phyloP scores from a whole-genome alignment of 345 rosid genomes.

The Eucalyptus urophylla region DNA sequence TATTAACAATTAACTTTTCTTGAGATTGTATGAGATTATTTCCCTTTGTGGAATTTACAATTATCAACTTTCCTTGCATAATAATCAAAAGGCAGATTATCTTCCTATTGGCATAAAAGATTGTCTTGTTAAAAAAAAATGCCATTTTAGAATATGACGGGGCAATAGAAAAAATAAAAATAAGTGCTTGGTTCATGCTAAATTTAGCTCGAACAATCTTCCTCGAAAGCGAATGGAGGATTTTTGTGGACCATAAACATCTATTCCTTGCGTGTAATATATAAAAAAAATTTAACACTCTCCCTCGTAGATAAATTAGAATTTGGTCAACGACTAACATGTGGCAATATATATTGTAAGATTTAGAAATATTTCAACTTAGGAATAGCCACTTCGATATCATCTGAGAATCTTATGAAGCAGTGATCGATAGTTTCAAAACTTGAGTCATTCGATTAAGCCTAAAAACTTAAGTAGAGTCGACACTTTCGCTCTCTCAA shows the following conservation, averaged over 20 bases:
- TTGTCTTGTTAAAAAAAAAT: neutral
- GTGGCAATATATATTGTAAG: neutral
- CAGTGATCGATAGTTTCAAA: accelerated
- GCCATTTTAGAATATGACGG: neutral
- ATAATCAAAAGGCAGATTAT: neutral
- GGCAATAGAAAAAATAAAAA: neutral
- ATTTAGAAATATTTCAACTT: neutral
- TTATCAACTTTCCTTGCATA: neutral
- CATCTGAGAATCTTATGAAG: neutral
- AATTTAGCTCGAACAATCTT: too few species aligned
- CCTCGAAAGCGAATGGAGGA: neutral
- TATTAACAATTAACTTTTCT: neutral
- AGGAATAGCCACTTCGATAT: neutral
- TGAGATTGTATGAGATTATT: neutral
- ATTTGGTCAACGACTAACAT: neutral
- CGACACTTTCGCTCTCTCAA: accelerated
- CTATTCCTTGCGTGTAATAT: neutral
- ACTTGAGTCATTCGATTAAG: neutral
- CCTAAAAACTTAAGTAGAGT: neutral
- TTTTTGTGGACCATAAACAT: neutral
- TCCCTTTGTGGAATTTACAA: neutral
- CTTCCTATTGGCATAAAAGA: neutral
- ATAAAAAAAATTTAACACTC: neutral
- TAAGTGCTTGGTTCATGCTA: neutral
- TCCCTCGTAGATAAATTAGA: neutral